These are phyloP conservation scores for Diaporthe aspalathi DNA, from an alignment of 2,329 filamentous ascomycete species.

Conservation along the genomic window DNA sequence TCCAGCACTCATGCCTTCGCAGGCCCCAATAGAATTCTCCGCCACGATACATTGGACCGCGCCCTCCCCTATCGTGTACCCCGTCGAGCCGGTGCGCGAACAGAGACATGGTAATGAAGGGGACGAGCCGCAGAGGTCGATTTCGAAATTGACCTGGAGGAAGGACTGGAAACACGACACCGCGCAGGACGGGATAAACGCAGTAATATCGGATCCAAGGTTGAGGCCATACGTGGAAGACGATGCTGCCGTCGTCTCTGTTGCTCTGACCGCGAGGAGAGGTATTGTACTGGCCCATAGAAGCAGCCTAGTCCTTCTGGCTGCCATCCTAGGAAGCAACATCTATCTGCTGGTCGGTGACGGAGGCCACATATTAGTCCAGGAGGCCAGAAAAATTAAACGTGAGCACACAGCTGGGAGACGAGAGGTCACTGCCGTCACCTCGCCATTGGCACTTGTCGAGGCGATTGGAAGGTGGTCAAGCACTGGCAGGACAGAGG, in stretches of 20 bases:
- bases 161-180: conserved; percentile 71
- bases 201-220: conserved; percentile 53
- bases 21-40: conserved; percentile 61
- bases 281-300: conserved; percentile 35
- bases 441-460: conserved; percentile 1
- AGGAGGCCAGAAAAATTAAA: conserved; percentile 9
- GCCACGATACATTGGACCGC: conserved; percentile 75
- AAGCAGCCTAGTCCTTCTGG: conserved; percentile 30
- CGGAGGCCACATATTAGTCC: conserved; percentile 18
- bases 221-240: conserved; percentile 45
- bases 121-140: conserved; percentile 58
- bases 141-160: conserved; percentile 68
- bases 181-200: conserved; percentile 69
- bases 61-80: conserved; percentile 78
- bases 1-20: conserved; percentile 57
- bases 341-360: conserved; percentile 48
- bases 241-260: conserved; percentile 44
- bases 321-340: conserved; percentile 56
- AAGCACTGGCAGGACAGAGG: conserved; percentile 1
- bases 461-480: background rate
- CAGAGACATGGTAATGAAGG: conserved; percentile 74
- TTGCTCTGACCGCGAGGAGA: conserved; percentile 47
- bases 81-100: conserved; percentile 65
- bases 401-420: background rate
- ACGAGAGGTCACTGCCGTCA: background rate